Percentiles rank a stretch among this genome's conserved stretches.
phyloP scores from a whole-genome alignment of 2,329 filamentous ascomycete genomes.

The Xylariaceae sp. region DNA sequence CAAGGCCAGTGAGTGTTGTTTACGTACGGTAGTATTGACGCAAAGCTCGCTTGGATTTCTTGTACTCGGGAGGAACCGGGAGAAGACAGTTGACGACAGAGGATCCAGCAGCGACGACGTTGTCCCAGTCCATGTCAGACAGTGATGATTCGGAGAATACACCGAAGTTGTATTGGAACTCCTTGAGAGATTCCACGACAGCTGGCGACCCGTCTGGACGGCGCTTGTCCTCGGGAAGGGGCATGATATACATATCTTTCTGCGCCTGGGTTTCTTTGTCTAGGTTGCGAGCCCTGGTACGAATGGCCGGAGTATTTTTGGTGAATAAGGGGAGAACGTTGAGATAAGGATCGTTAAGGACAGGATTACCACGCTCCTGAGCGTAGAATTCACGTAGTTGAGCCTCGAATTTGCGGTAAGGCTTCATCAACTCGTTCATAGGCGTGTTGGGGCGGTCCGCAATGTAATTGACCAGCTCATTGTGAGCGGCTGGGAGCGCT shows the following conservation, averaged over 20 bases:
- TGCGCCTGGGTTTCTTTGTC: conserved; percentile 64
- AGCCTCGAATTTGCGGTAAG: conserved; percentile 72
- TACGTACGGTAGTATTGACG: conserved; percentile 82
- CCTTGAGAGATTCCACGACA: conserved; percentile 68
- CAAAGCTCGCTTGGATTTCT: conserved; percentile 66
- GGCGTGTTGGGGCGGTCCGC: conserved; percentile 58
- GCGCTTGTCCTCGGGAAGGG: conserved; percentile 66
- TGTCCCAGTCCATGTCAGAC: conserved; percentile 79
- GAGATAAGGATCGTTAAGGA: conserved; percentile 61
- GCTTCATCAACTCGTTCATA: conserved; percentile 65
- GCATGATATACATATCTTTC: conserved; percentile 73
- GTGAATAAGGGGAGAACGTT: conserved; percentile 73
- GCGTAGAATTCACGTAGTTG: conserved; percentile 72
- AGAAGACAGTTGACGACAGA: conserved; percentile 81
- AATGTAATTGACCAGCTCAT: conserved; percentile 60
- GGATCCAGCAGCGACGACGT: conserved; percentile 82
- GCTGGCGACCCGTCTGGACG: conserved; percentile 69
- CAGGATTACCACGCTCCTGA: conserved; percentile 67
- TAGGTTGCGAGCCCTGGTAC: conserved; percentile 66
- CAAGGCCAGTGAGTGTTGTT: not conserved
- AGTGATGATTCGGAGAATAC: conserved; percentile 83
- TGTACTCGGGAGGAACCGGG: conserved; percentile 69
- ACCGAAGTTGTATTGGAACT: conserved; percentile 81
- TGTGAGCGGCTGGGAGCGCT: conserved; percentile 53
- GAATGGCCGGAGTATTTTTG: conserved; percentile 61